Evolutionary conservation across 2,329 filamentous ascomycete species (phyloP), one percentile per base, ranked within the genome.

Genomic region (Phaeosphaeriaceae sp.): DNA sequence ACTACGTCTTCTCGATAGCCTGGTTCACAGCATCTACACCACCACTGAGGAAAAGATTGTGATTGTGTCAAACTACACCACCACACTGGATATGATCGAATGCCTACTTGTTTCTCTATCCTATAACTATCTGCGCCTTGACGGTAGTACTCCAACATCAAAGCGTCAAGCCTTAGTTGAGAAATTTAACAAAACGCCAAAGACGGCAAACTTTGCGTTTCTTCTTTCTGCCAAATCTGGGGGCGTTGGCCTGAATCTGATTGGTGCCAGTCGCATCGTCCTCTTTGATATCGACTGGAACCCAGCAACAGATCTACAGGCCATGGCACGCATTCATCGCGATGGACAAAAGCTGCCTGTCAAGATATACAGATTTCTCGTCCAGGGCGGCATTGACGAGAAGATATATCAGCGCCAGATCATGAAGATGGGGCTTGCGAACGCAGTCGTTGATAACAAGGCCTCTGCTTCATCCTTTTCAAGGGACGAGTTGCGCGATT

Each of bases 271-370:
- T 26, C 81, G 87, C 17, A 80, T 90, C 2, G 76, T 90, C 4
- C 81, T 90, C 1, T 90, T 88, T 60, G 87, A 90, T 59, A 82
- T 88, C 7, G 87, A 90, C 71, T 90, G 87, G 87, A 90, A 90
- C 61, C 87, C 87, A 1, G 85, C 86, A 0, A 88, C 85, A 0
- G 87, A 90, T 61, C 75, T 87, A 16, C 87, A 90, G 67, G 87
- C 87, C 6, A 89, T 90, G 86, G 87, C 87, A 11, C 83, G 87
- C 12, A 87, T 90, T 38, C 87, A 90, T 65, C 81, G 87, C 40
- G 86, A 89, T 59, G 87, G 87, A 0, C 87, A 90, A 66, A 87
- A 86, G 66, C 74, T 78, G 9, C 83, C 82, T 3, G 88, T 87
- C 54, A 83, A 83, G 46, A 88, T 90, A 50, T 90, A 90, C 61